phyloP scores from a whole-genome alignment of 2,329 filamentous ascomycete genomes.

The Pseudopithomyces chartarum region DNA sequence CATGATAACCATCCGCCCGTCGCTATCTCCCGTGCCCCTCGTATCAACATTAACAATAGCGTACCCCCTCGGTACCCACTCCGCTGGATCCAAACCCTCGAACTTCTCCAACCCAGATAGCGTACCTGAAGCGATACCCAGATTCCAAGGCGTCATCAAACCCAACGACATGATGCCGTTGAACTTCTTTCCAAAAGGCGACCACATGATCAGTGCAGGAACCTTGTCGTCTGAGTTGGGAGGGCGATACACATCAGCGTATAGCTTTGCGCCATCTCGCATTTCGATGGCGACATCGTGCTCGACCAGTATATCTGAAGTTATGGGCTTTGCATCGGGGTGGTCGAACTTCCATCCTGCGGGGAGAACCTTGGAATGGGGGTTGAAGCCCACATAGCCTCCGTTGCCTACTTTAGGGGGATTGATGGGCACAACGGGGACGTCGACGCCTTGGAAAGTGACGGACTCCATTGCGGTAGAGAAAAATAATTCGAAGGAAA shows the following conservation, averaged over 20 bases:
- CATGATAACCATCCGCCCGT: slow-evolving; percentile 45
- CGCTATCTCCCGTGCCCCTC: slow-evolving; percentile 28
- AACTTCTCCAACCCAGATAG: slow-evolving; percentile 8
- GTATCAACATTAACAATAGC: background rate
- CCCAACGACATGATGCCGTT: slow-evolving; percentile 29
- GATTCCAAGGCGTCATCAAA: slow-evolving; percentile 47
- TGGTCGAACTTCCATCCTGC: too few species aligned
- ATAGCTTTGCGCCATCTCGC: slow-evolving; percentile 50
- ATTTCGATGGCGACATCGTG: slow-evolving; percentile 53
- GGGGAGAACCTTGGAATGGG: too few species aligned
- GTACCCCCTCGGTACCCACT: background rate
- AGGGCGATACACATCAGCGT: slow-evolving; percentile 54
- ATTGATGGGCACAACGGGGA: too few species aligned
- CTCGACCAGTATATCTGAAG: slow-evolving; percentile 50
- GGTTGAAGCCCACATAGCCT: too few species aligned
- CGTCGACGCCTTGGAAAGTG: too few species aligned
- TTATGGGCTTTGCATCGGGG: slow-evolving; percentile 19
- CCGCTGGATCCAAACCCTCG: background rate
- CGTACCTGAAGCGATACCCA: slow-evolving; percentile 38
- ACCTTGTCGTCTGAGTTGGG: slow-evolving; percentile 40
- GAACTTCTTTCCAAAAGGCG: slow-evolving; percentile 53
- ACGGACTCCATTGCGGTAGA: too few species aligned
- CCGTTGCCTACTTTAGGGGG: too few species aligned
- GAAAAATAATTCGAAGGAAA: too few species aligned
- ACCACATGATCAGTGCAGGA: slow-evolving; percentile 53